phyloP scores from a whole-genome alignment of 441 rosid genomes.

The Hypseocharis bilobata region DNA sequence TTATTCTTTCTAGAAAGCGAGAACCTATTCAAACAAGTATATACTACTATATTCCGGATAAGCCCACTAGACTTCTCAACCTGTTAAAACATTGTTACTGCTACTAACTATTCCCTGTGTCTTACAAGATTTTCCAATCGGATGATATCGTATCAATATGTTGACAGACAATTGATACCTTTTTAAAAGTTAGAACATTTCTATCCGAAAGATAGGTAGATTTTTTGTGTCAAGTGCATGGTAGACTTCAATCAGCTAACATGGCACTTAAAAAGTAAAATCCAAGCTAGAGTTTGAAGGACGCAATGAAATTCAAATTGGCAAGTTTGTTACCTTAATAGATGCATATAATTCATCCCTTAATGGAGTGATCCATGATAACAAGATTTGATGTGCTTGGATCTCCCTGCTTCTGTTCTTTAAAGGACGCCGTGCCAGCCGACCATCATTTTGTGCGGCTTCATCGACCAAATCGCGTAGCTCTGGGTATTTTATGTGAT shows the following conservation, averaged over 20 bases:
- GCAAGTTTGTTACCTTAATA: slow-evolving; percentile 35
- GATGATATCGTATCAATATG: neutral
- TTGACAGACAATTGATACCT: neutral
- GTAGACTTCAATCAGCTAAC: neutral
- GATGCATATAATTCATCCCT: slow-evolving; percentile 35
- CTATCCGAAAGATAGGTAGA: too few relatives aligned
- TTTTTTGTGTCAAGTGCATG: too few relatives aligned
- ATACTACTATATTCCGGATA: too few relatives aligned
- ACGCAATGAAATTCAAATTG: neutral
- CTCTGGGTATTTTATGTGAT: slow-evolving; percentile 33
- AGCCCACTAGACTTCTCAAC: too few relatives aligned
- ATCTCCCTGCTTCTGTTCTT: slow-evolving; percentile 42
- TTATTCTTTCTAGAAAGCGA: too few relatives aligned
- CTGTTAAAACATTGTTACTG: too few relatives aligned
- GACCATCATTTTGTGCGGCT: slow-evolving; percentile 66
- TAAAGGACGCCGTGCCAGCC: slow-evolving; percentile 60
- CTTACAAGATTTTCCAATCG: too few relatives aligned
- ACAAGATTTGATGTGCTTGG: slow-evolving; percentile 52
- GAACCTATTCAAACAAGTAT: neutral
- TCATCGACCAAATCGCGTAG: slow-evolving; percentile 47
- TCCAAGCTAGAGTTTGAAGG: neutral
- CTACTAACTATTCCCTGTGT: too few relatives aligned
- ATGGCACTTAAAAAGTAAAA: too few relatives aligned
- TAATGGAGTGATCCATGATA: slow-evolving; percentile 36
- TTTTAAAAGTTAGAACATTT: too few relatives aligned